Evolutionary conservation across 1,139 yeast genomes (phyloP), one percentile per base, ranked within the genome.

Genomic region (Protomyces gravidus): DNA sequence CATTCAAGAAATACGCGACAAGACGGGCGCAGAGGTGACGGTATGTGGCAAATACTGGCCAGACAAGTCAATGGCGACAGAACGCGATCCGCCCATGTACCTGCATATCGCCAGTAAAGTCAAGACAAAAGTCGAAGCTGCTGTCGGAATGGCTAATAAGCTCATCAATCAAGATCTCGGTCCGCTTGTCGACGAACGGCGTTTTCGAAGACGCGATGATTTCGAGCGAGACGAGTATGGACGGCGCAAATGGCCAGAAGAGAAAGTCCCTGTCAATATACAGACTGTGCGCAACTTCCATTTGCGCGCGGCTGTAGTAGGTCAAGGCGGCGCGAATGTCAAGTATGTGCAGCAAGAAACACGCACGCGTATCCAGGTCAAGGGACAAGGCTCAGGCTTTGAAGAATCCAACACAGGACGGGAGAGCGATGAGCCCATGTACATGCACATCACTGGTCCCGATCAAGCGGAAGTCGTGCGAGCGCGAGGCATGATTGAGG

Each of bases 21-120:
- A 62, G 39, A 62, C 64, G 53, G 64, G 64, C 21, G 64, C 63
- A 23, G 67, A 64, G 13, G 71, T 73, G 11, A 66, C 69, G 4
- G 70, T 75, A 4, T 67, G 70, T 13, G 76, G 76, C 33, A 65
- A 73, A 52, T 73, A 73, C 62, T 73, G 71, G 50, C 76, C 76
- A 1, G 76, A 73, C 57, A 67, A 68, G 48, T 60, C 71, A 1
- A 64, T 66, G 64, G 75, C 76, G 1, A 70, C 75, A 0, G 72
- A 68, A 15, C 61, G 62, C 19, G 71, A 69, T 23, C 76, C 76
- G 15, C 70, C 75, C 2, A 61, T 73, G 48, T 70, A 71, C 60
- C 65, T 73, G 26, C 68, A 68, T 51, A 65, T 73, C 26, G 71
- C 70, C 45, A 73, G 73, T 5, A 63, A 63, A 9, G 63, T 64